phyloP scores from a whole-genome alignment of 176 grass and related monocot genomes.

The Ampelocalamus luodianensis region DNA sequence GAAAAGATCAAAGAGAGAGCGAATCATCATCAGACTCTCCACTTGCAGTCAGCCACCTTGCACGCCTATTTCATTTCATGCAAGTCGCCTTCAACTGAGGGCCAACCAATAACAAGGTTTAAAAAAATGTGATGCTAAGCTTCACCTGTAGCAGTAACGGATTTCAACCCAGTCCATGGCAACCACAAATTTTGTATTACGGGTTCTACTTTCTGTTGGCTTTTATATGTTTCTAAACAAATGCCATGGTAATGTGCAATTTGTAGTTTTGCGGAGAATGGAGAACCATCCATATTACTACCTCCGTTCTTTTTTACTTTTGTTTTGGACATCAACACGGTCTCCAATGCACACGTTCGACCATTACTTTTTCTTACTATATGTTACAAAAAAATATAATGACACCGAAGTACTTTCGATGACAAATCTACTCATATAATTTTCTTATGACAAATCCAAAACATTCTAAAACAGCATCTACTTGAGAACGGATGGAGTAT shows the following conservation, averaged over 20 bases:
- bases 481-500: background rate
- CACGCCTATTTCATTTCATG: background rate
- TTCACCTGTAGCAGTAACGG: background rate
- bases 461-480: no score
- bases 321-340: no score
- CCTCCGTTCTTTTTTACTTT: no score
- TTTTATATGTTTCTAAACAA: conserved; percentile 25
- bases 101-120: background rate
- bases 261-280: background rate
- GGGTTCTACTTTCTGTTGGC: background rate
- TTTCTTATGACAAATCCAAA: no score
- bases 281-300: background rate
- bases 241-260: background rate
- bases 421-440: no score
- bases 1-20: conserved; percentile 39
- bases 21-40: background rate
- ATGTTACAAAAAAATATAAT: no score
- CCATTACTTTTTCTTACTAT: no score
- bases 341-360: no score
- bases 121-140: background rate
- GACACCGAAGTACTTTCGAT: no score
- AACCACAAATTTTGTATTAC: background rate
- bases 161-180: background rate
- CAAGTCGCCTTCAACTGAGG: background rate
- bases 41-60: no score